phyloP scores from a whole-genome alignment of 768 basidiomycete species.

The Mycena venus region DNA sequence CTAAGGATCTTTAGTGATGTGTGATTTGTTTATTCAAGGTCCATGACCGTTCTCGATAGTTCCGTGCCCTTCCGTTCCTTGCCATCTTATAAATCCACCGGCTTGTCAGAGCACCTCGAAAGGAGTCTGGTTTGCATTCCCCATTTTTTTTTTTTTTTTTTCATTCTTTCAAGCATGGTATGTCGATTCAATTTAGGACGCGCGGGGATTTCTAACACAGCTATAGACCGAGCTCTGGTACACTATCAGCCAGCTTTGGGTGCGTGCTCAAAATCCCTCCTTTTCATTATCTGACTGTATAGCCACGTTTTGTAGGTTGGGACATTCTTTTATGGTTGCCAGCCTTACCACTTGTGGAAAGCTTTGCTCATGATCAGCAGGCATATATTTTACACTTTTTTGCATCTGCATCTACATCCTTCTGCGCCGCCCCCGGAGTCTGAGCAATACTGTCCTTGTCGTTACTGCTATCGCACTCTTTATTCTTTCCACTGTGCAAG shows the following conservation, averaged over 20 bases:
- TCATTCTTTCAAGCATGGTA: no score
- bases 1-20: no score
- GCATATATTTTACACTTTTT: slow-evolving; percentile 45
- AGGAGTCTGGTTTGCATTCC: slow-evolving; percentile 6
- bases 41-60: no score
- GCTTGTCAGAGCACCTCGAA: not conserved
- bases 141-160: not conserved
- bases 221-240: not conserved
- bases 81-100: not conserved
- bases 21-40: no score
- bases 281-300: not conserved
- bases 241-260: no score
- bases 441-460: slow-evolving; percentile 40
- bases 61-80: no score
- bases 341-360: no score
- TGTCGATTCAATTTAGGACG: no score
- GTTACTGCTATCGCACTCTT: slow-evolving; percentile 44
- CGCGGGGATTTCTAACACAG: not conserved
- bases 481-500: slow-evolving; percentile 43
- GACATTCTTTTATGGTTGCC: slow-evolving; percentile 13
- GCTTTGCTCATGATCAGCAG: not conserved
- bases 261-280: not conserved
- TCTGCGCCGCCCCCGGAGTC: slow-evolving; percentile 32
- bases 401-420: slow-evolving; percentile 45
- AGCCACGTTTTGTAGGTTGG: not conserved